Conservation (phyloP, 1,139 yeast species). For the Yamadazyma membranifaciens region DNA sequence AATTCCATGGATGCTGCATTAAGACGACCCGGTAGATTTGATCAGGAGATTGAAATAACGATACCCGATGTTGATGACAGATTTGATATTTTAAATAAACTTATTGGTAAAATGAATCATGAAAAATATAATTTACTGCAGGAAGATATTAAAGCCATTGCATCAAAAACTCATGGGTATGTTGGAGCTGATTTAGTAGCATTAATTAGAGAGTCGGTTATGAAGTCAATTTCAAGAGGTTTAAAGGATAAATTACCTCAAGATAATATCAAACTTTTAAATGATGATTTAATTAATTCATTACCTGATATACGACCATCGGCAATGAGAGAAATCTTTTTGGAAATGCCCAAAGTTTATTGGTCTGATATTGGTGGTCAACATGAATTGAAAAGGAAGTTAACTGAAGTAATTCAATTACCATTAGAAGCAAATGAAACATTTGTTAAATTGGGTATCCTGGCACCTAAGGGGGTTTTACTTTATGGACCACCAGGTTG, state of each 20-base stretch:
- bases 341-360: conserved; percentile 90
- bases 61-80: conserved; percentile 74
- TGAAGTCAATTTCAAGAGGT: conserved; percentile 74
- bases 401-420: conserved; percentile 86
- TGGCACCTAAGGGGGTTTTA: conserved; percentile 88
- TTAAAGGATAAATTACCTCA: conserved; percentile 24
- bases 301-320: conserved; percentile 82
- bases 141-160: conserved; percentile 56
- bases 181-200: conserved; percentile 90
- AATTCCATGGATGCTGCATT: conserved; percentile 65
- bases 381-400: conserved; percentile 70
- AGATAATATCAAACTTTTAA: conserved; percentile 26
- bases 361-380: conserved; percentile 99
- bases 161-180: conserved; percentile 59
- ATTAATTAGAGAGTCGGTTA: conserved; percentile 81
- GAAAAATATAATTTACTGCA: conserved; percentile 53
- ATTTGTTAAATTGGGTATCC: conserved; percentile 72
- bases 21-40: conserved; percentile 73
- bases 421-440: conserved; percentile 84
- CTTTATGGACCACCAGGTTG: conserved; percentile 97
- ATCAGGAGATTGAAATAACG: conserved; percentile 79
- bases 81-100: conserved; percentile 59
- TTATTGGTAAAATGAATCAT: conserved; percentile 56
- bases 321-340: conserved; percentile 93
- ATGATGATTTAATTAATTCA: conserved; percentile 63